Percentiles rank a stretch among this genome's conserved stretches.
Conservation (phyloP, 2,329 filamentous ascomycete species). For the Nannizziopsis arthrosporioides region DNA sequence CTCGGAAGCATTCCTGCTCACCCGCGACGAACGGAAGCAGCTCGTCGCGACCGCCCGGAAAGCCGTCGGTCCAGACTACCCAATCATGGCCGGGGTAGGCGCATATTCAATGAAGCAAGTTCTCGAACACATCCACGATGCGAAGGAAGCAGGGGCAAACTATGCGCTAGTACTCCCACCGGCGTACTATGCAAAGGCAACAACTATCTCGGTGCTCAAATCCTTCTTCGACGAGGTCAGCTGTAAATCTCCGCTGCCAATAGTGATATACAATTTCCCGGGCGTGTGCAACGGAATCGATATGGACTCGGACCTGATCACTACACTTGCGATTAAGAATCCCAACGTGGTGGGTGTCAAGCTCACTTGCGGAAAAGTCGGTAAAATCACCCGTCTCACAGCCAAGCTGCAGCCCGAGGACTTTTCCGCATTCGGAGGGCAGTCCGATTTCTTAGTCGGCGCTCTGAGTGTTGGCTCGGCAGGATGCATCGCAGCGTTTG, state of each 20-base stretch:
- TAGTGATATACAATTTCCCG: slow-evolving; percentile 59
- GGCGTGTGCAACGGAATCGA: slow-evolving; percentile 57
- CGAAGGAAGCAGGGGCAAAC: slow-evolving; percentile 48
- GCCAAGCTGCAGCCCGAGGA: slow-evolving; percentile 41
- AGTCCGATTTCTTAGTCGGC: slow-evolving; percentile 57
- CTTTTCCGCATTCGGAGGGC: slow-evolving; percentile 60
- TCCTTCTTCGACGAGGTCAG: slow-evolving; percentile 50
- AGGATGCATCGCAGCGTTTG: slow-evolving; percentile 48
- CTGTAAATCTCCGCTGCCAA: slow-evolving; percentile 41
- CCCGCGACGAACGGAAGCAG: slow-evolving; percentile 46
- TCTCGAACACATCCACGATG: slow-evolving; percentile 48
- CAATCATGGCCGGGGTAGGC: slow-evolving; percentile 52
- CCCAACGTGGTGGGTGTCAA: slow-evolving; percentile 53
- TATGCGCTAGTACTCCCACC: slow-evolving; percentile 51
- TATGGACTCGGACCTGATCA: slow-evolving; percentile 52
- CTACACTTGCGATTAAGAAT: slow-evolving; percentile 38
- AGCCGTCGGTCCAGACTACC: slow-evolving; percentile 43
- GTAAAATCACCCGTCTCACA: slow-evolving; percentile 47
- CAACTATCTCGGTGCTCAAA: slow-evolving; percentile 45
- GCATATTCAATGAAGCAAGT: slow-evolving; percentile 55
- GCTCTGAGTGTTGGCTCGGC: slow-evolving; percentile 43
- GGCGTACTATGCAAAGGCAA: slow-evolving; percentile 55
- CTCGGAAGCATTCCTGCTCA: slow-evolving; percentile 46
- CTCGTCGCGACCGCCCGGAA: slow-evolving; percentile 47
- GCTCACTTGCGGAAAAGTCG: slow-evolving; percentile 52